Base-by-base conservation (phyloP, 306 rosid genomes). In the Trifolium repens region DNA sequence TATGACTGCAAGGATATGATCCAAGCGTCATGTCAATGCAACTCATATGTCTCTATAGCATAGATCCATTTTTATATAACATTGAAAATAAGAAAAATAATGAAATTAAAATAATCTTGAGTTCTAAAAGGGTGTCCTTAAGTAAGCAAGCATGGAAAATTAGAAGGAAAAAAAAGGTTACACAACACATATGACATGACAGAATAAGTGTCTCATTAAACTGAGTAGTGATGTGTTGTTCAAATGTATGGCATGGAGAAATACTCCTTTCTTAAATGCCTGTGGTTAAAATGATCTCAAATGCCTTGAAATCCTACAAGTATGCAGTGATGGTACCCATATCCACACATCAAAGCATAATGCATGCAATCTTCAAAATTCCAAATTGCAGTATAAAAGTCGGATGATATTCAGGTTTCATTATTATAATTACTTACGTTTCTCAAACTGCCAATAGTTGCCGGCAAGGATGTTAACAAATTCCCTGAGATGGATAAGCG, bases 381-480 rank as follows among this genome's bases (percentile, higher is more conserved):
- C 63, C 79, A 47, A 63, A 53, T 5, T 24, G 72, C 14, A 14
- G 52, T 22, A 73, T 16, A 60, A 57, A 50, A 85, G 74, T 78
- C 13, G 16, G 71, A 76, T 19, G 62, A 61, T 67, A 66, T 75
- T 61, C 55, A 61, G 46, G 59, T 69, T 71, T 61, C 80, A 77
- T 24, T 9, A 64, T 67, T 59, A 54, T 81, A 76, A 46, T 60
- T 43, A 71, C 93, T 88, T 85, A 92, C 99, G 85, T 89, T 92
- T 66, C 98, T 89, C 90, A 96, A 84, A 89, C 97, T 96, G 78
- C 99, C 99, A 79, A 96, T 90, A 67, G 98, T 92, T 13, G 80
- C 84, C 11, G 99, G 99, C 89, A 96, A 83, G 71, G 64, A 71
- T 67, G 88, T 78, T 60, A 92, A 72, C 78, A 74, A 63, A 79